Percentiles rank a stretch among this genome's conserved stretches.
Conservation (phyloP, 805 yeast species). For the Candida boidinii region DNA sequence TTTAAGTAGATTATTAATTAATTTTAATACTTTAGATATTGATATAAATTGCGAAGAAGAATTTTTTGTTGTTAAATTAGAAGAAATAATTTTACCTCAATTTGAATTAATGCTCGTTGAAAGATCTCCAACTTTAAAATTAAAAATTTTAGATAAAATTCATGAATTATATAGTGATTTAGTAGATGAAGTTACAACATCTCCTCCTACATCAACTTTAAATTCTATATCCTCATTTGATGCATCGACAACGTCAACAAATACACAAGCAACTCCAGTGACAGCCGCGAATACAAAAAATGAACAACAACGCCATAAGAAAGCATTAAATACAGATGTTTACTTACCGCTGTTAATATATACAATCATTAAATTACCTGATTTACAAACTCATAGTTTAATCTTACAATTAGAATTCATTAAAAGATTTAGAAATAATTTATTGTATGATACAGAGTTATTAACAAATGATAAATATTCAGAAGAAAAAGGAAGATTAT, state of each 20-base stretch:
- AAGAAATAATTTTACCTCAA: conserved; percentile 17
- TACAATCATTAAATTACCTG: conserved; percentile 21
- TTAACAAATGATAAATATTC: conserved; percentile 11
- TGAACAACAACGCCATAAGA: too few species aligned
- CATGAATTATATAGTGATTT: conserved; percentile 21
- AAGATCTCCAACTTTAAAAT: conserved; percentile 25
- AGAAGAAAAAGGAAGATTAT: conserved; percentile 23
- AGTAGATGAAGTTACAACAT: conserved; percentile 13
- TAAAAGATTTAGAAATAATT: conserved; percentile 24
- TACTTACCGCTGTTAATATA: conserved; percentile 27
- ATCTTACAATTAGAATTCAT: conserved; percentile 24
- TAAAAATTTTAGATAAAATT: conserved; percentile 20
- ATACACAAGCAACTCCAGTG: too few species aligned
- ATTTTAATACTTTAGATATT: conserved; percentile 20
- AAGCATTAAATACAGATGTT: conserved; percentile 26
- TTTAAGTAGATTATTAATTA: conserved; percentile 16
- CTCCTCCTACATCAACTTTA: too few species aligned
- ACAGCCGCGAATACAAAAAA: conserved; percentile 3
- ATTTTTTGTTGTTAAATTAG: conserved; percentile 12
- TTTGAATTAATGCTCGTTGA: conserved; percentile 24
- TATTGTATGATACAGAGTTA: conserved; percentile 11
- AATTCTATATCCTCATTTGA: too few species aligned
- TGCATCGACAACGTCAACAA: too few species aligned
- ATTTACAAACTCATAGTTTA: conserved; percentile 19
- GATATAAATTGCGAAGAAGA: conserved; percentile 18